phyloP scores from a whole-genome alignment of 495 filamentous ascomycete species.

The Bathelium albidoporum region DNA sequence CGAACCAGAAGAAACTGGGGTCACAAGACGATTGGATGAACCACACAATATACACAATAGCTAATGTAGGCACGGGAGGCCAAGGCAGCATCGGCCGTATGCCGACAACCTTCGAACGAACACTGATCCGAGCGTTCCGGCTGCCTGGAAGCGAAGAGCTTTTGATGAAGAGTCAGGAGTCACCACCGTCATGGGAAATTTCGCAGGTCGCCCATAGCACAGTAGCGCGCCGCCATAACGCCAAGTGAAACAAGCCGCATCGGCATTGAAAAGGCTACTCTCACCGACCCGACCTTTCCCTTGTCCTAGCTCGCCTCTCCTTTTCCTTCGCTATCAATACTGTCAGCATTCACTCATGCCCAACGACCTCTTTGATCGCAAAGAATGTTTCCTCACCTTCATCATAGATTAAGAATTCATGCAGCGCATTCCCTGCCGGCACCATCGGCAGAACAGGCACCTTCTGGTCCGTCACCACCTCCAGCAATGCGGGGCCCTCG shows the following conservation, averaged over 20 bases:
- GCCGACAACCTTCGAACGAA: too few relatives aligned
- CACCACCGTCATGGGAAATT: too few relatives aligned
- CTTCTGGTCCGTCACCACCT: constrained; percentile 58
- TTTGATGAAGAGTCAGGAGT: too few relatives aligned
- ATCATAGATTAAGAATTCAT: constrained; percentile 92
- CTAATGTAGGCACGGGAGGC: background rate
- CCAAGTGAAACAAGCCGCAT: background rate
- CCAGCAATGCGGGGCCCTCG: constrained; percentile 36
- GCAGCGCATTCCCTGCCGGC: constrained; percentile 70
- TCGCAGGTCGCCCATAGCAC: too few relatives aligned
- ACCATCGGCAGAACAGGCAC: constrained; percentile 99
- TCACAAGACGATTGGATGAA: background rate
- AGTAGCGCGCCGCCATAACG: background rate
- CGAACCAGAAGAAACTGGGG: background rate
- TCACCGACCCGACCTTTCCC: constrained; percentile 48
- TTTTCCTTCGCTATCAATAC: constrained; percentile 55
- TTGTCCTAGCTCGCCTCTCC: constrained; percentile 61
- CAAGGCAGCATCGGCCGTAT: background rate
- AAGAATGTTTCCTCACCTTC: constrained; percentile 42
- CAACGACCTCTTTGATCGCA: background rate
- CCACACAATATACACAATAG: background rate
- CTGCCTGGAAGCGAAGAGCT: too few relatives aligned
- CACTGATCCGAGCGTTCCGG: too few relatives aligned
- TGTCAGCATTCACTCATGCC: constrained; percentile 3
- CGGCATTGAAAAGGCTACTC: too few relatives aligned